These are phyloP conservation scores for Nepenthes mirabilis DNA, from an alignment of 148 eudicot species.

Conservation along the genomic window DNA sequence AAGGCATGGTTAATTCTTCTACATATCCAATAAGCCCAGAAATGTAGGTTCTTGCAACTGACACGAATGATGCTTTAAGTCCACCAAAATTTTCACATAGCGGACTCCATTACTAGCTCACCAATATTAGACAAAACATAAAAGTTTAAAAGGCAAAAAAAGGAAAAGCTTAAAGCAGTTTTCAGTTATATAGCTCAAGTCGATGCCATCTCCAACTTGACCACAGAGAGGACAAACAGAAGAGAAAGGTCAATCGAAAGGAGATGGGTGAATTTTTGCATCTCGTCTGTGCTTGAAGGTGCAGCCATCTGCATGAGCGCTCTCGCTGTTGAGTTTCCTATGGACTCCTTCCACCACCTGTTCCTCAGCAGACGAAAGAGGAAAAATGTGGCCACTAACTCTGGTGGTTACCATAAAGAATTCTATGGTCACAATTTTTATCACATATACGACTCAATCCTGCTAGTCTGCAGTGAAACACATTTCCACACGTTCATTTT, in stretches of 20 bases:
- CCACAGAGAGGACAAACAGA: conserved; percentile 84
- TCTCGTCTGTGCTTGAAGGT: conserved; percentile 77
- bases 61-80: conserved; percentile 21
- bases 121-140: conserved; percentile 8
- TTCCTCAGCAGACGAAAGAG: conserved; percentile 57
- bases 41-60: conserved; percentile 16
- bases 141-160: conserved; percentile 3
- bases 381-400: conserved; percentile 78
- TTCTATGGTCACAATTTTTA: conserved; percentile 74
- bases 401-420: conserved; percentile 78
- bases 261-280: conserved; percentile 56
- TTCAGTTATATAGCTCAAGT: conserved; percentile 50
- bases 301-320: conserved; percentile 45
- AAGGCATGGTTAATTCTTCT: conserved; percentile 4
- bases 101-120: no score
- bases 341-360: conserved; percentile 90
- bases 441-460: conserved; percentile 88
- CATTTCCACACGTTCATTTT: conserved; percentile 78
- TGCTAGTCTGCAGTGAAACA: conserved; percentile 82
- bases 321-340: conserved; percentile 67
- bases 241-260: conserved; percentile 84
- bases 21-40: conserved; percentile 18
- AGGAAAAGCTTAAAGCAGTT: conserved; percentile 6
- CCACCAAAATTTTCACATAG: conserved; percentile 3
- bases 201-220: conserved; percentile 96